These are phyloP conservation scores for Lentinus tigrinus DNA, from an alignment of 768 basidiomycete genomes.

Conservation along the genomic window DNA sequence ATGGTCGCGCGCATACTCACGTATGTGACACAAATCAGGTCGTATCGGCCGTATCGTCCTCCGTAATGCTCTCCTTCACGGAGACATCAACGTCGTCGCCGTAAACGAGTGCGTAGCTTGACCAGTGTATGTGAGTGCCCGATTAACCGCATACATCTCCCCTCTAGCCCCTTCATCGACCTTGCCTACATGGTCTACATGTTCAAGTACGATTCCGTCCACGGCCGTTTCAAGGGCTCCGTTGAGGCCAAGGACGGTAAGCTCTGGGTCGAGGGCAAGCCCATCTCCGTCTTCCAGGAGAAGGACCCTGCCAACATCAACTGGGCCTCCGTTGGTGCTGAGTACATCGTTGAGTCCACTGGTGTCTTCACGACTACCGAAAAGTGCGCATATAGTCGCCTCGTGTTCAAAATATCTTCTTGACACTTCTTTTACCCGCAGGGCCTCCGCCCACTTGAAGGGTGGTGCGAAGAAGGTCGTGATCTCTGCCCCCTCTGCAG, in stretches of 20 bases:
- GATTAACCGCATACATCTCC: slow-evolving; percentile 10
- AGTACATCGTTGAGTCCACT: slow-evolving; percentile 96
- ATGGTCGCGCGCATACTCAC: not conserved
- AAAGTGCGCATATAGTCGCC: slow-evolving; percentile 48
- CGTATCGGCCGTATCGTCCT: slow-evolving; percentile 99
- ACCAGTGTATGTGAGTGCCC: not conserved
- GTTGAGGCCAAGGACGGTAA: slow-evolving; percentile 85
- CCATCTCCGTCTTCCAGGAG: slow-evolving; percentile 79
- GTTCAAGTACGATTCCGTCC: slow-evolving; percentile 97
- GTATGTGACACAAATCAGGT: slow-evolving; percentile 46
- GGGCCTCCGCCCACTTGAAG: slow-evolving; percentile 90
- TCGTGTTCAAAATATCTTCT: slow-evolving; percentile 14
- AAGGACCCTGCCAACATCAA: slow-evolving; percentile 82
- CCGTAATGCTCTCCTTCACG: slow-evolving; percentile 83
- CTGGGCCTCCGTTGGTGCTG: slow-evolving; percentile 80
- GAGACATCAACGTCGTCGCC: slow-evolving; percentile 83
- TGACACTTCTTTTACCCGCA: slow-evolving; percentile 26
- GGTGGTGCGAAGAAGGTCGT: slow-evolving; percentile 99
- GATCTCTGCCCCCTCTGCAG: slow-evolving; percentile 98
- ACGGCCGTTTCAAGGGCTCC: slow-evolving; percentile 87
- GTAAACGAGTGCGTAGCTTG: slow-evolving; percentile 79
- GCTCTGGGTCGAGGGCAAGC: slow-evolving; percentile 79
- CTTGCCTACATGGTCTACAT: slow-evolving; percentile 99
- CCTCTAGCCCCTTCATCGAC: slow-evolving; percentile 88
- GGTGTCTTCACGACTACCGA: slow-evolving; percentile 98